Evolutionary conservation across 2,329 filamentous ascomycete genomes (phyloP).

Genomic region (Rosellinia necatrix): DNA sequence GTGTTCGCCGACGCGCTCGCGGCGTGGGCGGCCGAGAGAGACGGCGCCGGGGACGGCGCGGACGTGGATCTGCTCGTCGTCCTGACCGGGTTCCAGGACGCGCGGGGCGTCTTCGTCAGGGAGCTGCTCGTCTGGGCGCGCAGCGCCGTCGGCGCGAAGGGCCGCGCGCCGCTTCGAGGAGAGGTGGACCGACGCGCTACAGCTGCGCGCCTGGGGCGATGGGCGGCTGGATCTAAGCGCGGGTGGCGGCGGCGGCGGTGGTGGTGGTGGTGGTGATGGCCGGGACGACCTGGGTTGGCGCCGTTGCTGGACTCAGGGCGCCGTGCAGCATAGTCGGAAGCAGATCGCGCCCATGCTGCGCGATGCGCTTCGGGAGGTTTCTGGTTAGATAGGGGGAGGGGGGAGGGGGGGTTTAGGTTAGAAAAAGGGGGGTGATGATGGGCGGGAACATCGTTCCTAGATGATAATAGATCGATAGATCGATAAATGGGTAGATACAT

Average conservation of each 20-base stretch:
- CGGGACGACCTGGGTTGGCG: slow-evolving; percentile 47
- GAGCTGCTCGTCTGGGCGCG: slow-evolving; percentile 72
- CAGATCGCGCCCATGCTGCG: slow-evolving; percentile 71
- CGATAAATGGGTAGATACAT: too few relatives aligned
- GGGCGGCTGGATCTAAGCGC: slow-evolving; percentile 49
- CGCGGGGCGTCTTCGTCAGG: slow-evolving; percentile 62
- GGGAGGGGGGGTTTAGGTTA: not conserved
- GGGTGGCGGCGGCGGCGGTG: slow-evolving; percentile 27
- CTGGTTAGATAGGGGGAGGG: not conserved
- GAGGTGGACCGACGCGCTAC: slow-evolving; percentile 52
- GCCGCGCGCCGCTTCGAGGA: slow-evolving; percentile 61
- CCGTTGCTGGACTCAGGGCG: slow-evolving; percentile 69
- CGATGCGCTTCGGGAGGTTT: slow-evolving; percentile 52
- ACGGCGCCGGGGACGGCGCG: slow-evolving; percentile 49
- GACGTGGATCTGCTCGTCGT: slow-evolving; percentile 66
- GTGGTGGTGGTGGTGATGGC: too few relatives aligned
- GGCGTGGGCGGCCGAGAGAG: slow-evolving; percentile 16
- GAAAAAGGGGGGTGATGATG: not conserved
- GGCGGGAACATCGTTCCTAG: not conserved
- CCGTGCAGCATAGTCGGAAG: slow-evolving; percentile 66
- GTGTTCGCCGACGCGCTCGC: slow-evolving; percentile 49
- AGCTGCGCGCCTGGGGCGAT: slow-evolving; percentile 59
- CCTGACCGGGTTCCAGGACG: slow-evolving; percentile 68
- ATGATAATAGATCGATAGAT: too few relatives aligned
- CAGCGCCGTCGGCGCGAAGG: slow-evolving; percentile 50